Base-by-base conservation (phyloP, 345 rosid genomes). In the Eucalyptus pauciflora region DNA sequence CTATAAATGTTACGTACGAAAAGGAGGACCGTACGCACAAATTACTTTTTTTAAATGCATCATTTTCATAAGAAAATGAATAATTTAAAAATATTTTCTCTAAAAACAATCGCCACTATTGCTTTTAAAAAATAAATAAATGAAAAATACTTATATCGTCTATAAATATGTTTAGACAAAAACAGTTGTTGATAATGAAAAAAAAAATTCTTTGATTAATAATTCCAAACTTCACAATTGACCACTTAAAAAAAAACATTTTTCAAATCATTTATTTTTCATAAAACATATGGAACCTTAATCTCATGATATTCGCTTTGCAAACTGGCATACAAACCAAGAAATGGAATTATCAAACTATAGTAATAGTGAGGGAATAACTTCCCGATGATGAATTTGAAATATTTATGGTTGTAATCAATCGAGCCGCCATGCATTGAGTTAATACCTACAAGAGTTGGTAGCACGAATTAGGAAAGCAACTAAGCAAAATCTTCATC, bases 101-200 rank as follows among this genome's bases (percentile, higher is more conserved):
- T 14, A 15, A 64, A 64, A n/a, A 64, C 0, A 2, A 64, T 14
- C 6, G 3, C 2, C 0, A 4, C 0, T 7, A 0, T 64, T 64
- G 10, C 16, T 7, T 15, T 64, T 14, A 15, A 64, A 64, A 64
- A 64, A n/a, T 64, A 7, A 14, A n/a, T 64, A 0, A 3, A 18
- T 7, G 10, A 0, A 3, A 64, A 64, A 64, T 52, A 64, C 1
- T 25, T 60, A 10, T 25, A 14, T 29, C 17, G 2, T n/a, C 20
- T 8, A n/a, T 14, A 7, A 64, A 64, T 14, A 64, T n/a, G 8
- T n/a, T 7, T 14, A n/a, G 20, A 29, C 18, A 64, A 7, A 14
- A 29, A n/a, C 2, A 3, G 1, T 14, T 18, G 58, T 52, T 18
- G 58, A 52, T 18, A 18, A 45, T 45, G 10, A 45, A 17, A 56